Evolutionary conservation across 495 filamentous ascomycete species (phyloP).

Genomic region (Talaromyces stipitatus): DNA sequence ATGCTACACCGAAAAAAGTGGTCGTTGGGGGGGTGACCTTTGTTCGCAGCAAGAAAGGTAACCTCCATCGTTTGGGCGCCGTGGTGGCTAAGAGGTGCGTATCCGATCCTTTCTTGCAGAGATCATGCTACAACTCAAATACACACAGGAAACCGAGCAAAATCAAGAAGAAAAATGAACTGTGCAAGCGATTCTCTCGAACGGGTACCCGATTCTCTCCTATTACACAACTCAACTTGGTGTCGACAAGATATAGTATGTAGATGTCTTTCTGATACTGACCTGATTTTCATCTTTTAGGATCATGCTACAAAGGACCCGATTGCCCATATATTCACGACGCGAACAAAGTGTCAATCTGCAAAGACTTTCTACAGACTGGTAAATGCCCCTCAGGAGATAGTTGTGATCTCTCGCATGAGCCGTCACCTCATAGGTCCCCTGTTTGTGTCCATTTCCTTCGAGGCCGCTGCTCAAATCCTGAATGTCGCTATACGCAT

Average conservation of each 20-base stretch:
- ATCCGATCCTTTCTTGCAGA: background rate
- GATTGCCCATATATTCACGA: slow-evolving; percentile 80
- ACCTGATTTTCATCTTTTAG: slow-evolving; percentile 36
- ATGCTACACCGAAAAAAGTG: slow-evolving; percentile 70
- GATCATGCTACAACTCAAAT: slow-evolving; percentile 15
- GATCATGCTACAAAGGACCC: slow-evolving; percentile 73
- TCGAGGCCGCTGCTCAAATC: slow-evolving; percentile 83
- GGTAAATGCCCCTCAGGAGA: slow-evolving; percentile 72
- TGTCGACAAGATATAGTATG: background rate
- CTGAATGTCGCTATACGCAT: slow-evolving; percentile 84
- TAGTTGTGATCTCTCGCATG: slow-evolving; percentile 90
- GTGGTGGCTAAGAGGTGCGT: slow-evolving; percentile 35
- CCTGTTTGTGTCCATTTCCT: slow-evolving; percentile 87
- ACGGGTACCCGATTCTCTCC: slow-evolving; percentile 63
- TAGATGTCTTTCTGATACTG: background rate
- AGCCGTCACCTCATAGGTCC: slow-evolving; percentile 74
- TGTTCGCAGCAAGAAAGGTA: slow-evolving; percentile 83
- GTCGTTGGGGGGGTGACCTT: slow-evolving; percentile 78
- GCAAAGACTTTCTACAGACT: slow-evolving; percentile 76
- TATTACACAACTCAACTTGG: slow-evolving; percentile 9
- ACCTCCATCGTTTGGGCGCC: slow-evolving; percentile 61
- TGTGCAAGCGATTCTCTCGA: slow-evolving; percentile 83
- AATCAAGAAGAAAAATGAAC: slow-evolving; percentile 64
- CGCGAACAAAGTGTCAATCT: slow-evolving; percentile 80
- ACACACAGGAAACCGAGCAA: slow-evolving; percentile 33